Evolutionary conservation across 2,329 filamentous ascomycete genomes (phyloP).

Genomic region (Phymatotrichopsis omnivora): DNA sequence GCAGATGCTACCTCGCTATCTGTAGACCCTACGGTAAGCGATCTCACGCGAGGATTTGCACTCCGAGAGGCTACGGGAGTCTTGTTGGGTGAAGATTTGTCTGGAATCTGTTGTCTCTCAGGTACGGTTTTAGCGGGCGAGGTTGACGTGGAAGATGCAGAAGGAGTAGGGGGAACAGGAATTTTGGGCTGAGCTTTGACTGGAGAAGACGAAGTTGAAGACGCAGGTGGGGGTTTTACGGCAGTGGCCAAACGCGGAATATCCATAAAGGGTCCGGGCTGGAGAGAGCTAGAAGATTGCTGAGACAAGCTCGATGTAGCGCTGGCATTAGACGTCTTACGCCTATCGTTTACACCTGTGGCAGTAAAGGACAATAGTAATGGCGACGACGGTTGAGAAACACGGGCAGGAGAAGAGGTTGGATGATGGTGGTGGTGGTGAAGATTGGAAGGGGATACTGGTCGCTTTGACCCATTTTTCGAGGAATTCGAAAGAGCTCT

Average conservation of each 20-base stretch:
- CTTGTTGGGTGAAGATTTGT: constrained; percentile 44
- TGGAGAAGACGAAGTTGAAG: constrained; percentile 44
- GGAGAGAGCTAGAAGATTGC: constrained; percentile 53
- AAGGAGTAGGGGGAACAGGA: constrained; percentile 31
- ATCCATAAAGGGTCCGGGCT: constrained; percentile 63
- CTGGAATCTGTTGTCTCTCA: constrained; percentile 6
- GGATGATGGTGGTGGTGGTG: too few relatives aligned
- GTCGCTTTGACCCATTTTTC: constrained; percentile 65
- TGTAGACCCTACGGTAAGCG: constrained; percentile 86
- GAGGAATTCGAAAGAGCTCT: constrained; percentile 76
- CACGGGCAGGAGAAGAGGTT: constrained; percentile 77
- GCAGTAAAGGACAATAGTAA: constrained; percentile 95
- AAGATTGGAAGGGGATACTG: constrained; percentile 73
- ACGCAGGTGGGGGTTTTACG: constrained; percentile 23
- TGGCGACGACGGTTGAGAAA: constrained; percentile 75
- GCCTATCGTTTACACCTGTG: constrained; percentile 67
- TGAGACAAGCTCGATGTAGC: constrained; percentile 76
- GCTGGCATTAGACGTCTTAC: constrained; percentile 69
- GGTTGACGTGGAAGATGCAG: constrained; percentile 24
- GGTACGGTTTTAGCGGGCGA: constrained; percentile 17
- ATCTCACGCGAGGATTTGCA: constrained; percentile 58
- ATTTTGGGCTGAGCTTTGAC: constrained; percentile 44
- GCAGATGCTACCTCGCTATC: constrained; percentile 69
- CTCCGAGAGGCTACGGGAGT: constrained; percentile 35
- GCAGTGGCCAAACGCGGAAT: constrained; percentile 53